Base-by-base conservation (phyloP, 164 flowering plant genomes). In the Vitis rupestris region DNA sequence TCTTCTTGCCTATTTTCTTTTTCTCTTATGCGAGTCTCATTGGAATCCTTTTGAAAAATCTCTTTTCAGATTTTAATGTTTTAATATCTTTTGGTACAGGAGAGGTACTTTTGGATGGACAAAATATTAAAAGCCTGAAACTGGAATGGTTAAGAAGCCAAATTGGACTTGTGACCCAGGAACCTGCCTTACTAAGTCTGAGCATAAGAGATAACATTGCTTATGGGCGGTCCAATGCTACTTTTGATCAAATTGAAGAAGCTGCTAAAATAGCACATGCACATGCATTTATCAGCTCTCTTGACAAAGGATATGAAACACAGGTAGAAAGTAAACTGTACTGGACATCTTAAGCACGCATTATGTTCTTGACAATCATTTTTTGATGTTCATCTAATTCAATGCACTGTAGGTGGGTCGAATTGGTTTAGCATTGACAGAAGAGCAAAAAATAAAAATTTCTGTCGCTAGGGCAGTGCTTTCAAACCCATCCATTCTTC, bases 251-350 rank as follows among this genome's bases (percentile, higher is more conserved):
- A 75, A 94, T 94, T 74, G 98, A 90, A 79, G 99, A 94, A 77
- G 97, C 99, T 71, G 99, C 99, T 54, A 95, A 95, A 82, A 93
- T 84, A 70, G 99, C 98, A 1, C 99, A 86, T 87, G 99, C 91
- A 23, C 98, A 95, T 82, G 83, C 98, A 61, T 95, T 93, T 78
- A 93, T 95, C 66, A 95, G 96, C 80, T 93, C 97, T 17, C 91
- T 95, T 57, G 90, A 85, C 60, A 88, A 81, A 76, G 97, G 97
- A 73, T 95, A 95, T 72, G 91, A 93, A 12, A 91, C 98, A 56
- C 95, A 91, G 97, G 99, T 92, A 52, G 63, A 71, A 50, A 51
- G 52, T 37, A 37, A 44, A 14, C 16, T 53, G 50, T 9, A 57
- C 44, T 7, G 63, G 11, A 19, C 7, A 10, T 44, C 30, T 66